phyloP scores from a whole-genome alignment of 164 flowering plant genomes.

The grape (Vitis vinifera) region ASM3070453v1 NC_081809.1:8969001-8969500 shows the following conservation, averaged over 20 bases:
- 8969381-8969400: constrained; percentile 42
- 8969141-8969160: constrained; percentile 64
- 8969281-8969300: constrained; percentile 83
- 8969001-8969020: constrained; percentile 66
- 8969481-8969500: too few relatives aligned
- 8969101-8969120: constrained; percentile 68
- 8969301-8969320: constrained; percentile 63
- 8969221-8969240: constrained; percentile 63
- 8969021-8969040: constrained; percentile 51
- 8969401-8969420: constrained; percentile 40
- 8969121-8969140: constrained; percentile 68
- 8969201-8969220: constrained; percentile 77
- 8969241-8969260: constrained; percentile 87
- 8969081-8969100: constrained; percentile 91
- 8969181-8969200: constrained; percentile 83
- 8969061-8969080: constrained; percentile 60
- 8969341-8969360: constrained; percentile 80
- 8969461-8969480: too few relatives aligned
- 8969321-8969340: constrained; percentile 76
- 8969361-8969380: constrained; percentile 61
- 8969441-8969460: too few relatives aligned
- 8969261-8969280: constrained; percentile 71
- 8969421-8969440: too few relatives aligned
- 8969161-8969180: constrained; percentile 65
- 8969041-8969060: constrained; percentile 41